A percentile compares a stretch with the other conserved stretches of the same genome.
phyloP scores from a whole-genome alignment of 257 asterid species.

The Solanum pinnatisectum region DNA sequence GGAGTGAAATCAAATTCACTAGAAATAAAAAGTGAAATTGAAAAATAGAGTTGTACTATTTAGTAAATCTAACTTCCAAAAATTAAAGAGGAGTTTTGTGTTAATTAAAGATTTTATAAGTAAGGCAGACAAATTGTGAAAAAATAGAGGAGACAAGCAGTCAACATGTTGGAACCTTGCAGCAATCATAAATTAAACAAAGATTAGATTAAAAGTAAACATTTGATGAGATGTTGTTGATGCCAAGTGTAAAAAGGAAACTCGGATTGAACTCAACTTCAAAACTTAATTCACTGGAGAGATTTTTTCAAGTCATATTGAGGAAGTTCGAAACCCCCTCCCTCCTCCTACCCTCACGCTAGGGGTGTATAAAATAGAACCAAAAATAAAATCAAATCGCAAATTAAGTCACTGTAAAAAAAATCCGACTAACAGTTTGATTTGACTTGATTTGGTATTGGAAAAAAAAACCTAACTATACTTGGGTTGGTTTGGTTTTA shows the following conservation, averaged over 20 bases:
- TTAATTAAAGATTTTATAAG: neutral
- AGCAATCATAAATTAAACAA: neutral
- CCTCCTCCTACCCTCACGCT: neutral
- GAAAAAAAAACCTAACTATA: no score
- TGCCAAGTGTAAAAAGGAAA: neutral
- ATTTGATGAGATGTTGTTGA: neutral
- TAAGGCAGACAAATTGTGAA: neutral
- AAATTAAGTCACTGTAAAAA: accelerated
- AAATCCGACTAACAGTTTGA: no score
- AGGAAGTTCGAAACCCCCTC: neutral
- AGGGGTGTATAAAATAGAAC: no score
- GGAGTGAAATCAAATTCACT: neutral
- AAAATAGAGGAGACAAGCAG: neutral
- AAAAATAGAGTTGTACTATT: neutral
- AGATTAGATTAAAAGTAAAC: neutral
- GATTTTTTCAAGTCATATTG: neutral
- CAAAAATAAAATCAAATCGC: no score
- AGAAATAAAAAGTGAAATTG: neutral
- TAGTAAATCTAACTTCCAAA: neutral
- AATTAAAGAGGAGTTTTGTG: neutral
- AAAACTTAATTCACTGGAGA: no score
- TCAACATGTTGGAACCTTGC: neutral
- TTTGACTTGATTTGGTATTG: no score
- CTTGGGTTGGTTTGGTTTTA: no score
- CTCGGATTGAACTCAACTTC: neutral